Evolutionary conservation across 2,329 filamentous ascomycete species (phyloP), one percentile per base, ranked within the genome.

Genomic region (Ceratocystis papillata): DNA sequence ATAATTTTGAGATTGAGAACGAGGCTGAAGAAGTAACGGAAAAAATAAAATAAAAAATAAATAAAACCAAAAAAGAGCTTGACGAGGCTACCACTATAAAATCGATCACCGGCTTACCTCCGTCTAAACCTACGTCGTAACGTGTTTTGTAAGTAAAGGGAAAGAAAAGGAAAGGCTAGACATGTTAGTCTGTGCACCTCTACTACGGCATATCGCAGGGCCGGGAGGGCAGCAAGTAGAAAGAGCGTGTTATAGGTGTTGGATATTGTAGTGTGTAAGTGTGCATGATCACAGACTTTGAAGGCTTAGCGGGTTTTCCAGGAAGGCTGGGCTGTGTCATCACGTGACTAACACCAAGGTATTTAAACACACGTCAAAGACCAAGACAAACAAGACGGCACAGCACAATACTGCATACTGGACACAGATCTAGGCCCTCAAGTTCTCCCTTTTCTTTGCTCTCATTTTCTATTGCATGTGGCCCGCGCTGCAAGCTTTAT

Each of bases 171-270:
- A 50, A 50, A 50, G 22, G n/a, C 6, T n/a, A 50, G 46, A 50
- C 46, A 50, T 50, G 46, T 50, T n/a, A 50, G 46, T 50, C n/a
- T 50, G n/a, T 50, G 46, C 22, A 12, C n/a, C 22, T n/a, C 46
- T 50, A 25, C 46, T 50, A 12, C 46, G 22, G n/a, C n/a, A 22
- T n/a, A 12, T 25, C n/a, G 22, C n/a, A n/a, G n/a, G 2, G 6
- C 46, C 7, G 15, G 5, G 4, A 22, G 46, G n/a, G 46, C 46
- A 50, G 6, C n/a, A 50, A 25, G 22, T 20, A n/a, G 22, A 50
- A 25, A 25, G 46, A 25, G 22, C n/a, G n/a, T n/a, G 46, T 25
- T 8, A 5, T 50, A 5, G 46, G 22, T n/a, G n/a, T 25, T n/a
- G 5, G n/a, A 50, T 25, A 22, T 4, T 20, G 22, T 20, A 3